These are phyloP conservation scores for Marvania coccoides DNA, from an alignment of 139 green algal genomes.

Conservation along the genomic window DNA sequence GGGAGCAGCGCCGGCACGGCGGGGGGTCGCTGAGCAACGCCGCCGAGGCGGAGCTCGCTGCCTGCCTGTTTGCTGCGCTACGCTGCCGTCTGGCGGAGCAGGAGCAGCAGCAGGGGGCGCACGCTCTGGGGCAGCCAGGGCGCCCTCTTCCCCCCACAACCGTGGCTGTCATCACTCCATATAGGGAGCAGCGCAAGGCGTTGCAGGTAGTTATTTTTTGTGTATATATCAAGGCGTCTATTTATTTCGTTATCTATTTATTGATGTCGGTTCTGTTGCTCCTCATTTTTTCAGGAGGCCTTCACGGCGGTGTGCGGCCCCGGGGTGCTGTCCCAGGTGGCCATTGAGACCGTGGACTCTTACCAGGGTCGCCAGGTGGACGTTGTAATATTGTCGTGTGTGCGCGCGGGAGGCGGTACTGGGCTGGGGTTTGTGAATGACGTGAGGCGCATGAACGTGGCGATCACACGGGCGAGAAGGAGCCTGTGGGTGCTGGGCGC, in stretches of 20 bases:
- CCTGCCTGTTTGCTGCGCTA: constrained; percentile 62
- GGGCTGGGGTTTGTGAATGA: constrained; percentile 49
- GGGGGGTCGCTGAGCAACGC: constrained; percentile 37
- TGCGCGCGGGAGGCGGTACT: constrained; percentile 39
- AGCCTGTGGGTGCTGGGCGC: constrained; percentile 75
- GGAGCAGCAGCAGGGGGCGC: not conserved
- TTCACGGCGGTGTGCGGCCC: constrained; percentile 49
- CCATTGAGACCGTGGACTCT: constrained; percentile 84
- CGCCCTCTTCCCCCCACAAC: constrained; percentile 9
- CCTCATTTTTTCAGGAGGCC: constrained; percentile 42
- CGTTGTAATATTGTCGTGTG: constrained; percentile 86
- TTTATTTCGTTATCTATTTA: too few species aligned
- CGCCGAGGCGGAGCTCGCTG: constrained; percentile 64
- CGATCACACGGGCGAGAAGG: constrained; percentile 70
- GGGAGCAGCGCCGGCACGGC: constrained; percentile 24
- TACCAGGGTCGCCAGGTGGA: constrained; percentile 94
- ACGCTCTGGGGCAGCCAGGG: not conserved
- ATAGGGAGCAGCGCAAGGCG: constrained; percentile 69
- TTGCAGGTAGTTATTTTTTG: too few species aligned
- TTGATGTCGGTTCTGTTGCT: too few species aligned
- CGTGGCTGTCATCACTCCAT: constrained; percentile 84
- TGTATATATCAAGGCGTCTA: too few species aligned
- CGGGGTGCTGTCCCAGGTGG: constrained; percentile 34
- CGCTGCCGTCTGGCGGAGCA: constrained; percentile 14
- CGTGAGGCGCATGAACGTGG: constrained; percentile 78